Base-by-base conservation (phyloP, 2,329 filamentous ascomycete genomes). In the Paecilomyces dactylethromorphus region DNA sequence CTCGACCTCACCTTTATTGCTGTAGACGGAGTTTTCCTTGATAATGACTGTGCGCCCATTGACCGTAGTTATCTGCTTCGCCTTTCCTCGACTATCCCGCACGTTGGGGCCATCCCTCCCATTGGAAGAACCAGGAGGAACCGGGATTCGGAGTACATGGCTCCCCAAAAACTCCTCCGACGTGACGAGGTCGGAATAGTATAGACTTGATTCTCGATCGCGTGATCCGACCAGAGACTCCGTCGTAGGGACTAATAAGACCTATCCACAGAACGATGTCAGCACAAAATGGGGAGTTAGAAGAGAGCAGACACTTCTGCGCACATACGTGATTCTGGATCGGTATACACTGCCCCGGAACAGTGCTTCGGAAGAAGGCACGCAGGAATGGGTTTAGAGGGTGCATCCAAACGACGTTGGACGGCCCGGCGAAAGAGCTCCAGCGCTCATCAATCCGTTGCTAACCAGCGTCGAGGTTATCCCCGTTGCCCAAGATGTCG, bases 331-430 rank as follows among this genome's bases (percentile, higher is more conserved):
- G 91, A 75, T 96, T 91, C 76, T 94, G 89, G 64, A 92, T 84
- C 58, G 94, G 92, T 63, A 88, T 86, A 82, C 94, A 97, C 87
- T 97, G 93, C 70, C 89, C 82, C 68, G 90, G 89, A 73, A 97
- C 84, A 76, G 91, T 87, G 85, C 92, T 97, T 82, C 91, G 92
- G 84, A 97, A 97, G 87, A 99, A 97, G 83, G 93, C 92, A 82
- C 90, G 88, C 77, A 99, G 84, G 80, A 97, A 97, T 76, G 94
- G 94, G 80, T 99, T 99, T 87, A 97, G 84, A 81, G 94, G 91
- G 88, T 92, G 92, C 92, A 96, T 96, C 87, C 88, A 89, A 76
- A 75, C 74, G 72, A 66, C 75, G 69, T 75, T 72, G 74, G 73
- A 75, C 68, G 68, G 69, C 70, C 71, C 71, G 63, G 65, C 60